Evolutionary conservation across 1,284 basidiomycete genomes (phyloP).

Genomic region (Neonothopanus nambi): DNA sequence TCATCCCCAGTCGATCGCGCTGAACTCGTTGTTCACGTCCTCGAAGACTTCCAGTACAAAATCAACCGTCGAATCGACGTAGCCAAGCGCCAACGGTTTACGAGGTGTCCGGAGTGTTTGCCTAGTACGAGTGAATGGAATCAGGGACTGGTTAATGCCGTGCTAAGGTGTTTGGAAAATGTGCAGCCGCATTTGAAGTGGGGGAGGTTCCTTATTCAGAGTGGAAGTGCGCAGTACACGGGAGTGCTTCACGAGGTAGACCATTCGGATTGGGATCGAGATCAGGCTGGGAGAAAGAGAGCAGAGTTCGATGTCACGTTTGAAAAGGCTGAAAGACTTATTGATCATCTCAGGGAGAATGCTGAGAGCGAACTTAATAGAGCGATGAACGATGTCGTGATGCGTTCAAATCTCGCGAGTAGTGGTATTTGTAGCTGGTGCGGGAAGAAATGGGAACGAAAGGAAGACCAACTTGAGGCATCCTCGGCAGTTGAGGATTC

Average conservation of each 20-base stretch:
- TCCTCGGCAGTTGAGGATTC: background rate
- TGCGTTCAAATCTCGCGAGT: background rate
- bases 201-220: background rate
- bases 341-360: background rate
- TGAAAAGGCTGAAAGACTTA: background rate
- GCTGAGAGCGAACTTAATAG: background rate
- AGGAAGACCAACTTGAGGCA: background rate
- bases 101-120: background rate
- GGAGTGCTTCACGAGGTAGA: too few species aligned
- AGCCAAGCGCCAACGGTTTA: background rate
- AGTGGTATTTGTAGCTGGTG: slow-evolving; percentile 1
- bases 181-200: slow-evolving; percentile 3
- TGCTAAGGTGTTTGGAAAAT: background rate
- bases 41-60: background rate
- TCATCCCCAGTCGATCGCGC: background rate
- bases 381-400: background rate
- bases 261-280: too few species aligned
- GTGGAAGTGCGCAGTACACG: too few species aligned
- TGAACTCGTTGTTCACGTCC: background rate
- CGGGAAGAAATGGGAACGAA: too few species aligned
- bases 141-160: background rate
- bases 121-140: background rate
- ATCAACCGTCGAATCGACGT: background rate
- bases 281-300: background rate
- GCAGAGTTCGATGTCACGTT: too few species aligned